These are phyloP conservation scores for Mrakia gelida DNA, from an alignment of 768 basidiomycete species.

Conservation along the genomic window DNA sequence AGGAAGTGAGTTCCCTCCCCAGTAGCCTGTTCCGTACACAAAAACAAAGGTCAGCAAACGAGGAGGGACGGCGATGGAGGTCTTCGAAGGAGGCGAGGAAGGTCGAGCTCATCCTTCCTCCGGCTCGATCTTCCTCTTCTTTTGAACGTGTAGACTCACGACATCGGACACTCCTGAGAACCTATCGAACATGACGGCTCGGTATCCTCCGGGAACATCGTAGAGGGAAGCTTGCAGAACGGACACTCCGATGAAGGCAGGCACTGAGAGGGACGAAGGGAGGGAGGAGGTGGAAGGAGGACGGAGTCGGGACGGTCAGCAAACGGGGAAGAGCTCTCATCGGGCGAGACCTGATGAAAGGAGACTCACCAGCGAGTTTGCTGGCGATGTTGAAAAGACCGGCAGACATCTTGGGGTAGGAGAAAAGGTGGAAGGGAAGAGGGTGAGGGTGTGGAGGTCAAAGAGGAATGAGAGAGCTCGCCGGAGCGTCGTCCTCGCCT, in stretches of 20 bases:
- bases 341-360: neutral
- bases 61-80: neutral
- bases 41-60: no score
- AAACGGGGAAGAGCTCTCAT: neutral
- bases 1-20: constrained; percentile 94
- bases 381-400: constrained; percentile 25
- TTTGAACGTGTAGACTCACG: constrained; percentile 49
- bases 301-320: neutral
- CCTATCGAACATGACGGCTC: constrained; percentile 97
- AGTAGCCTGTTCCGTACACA: constrained; percentile 56
- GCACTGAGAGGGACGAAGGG: constrained; percentile 6
- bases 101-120: constrained; percentile 9
- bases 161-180: constrained; percentile 83
- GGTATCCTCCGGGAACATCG: constrained; percentile 72
- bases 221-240: constrained; percentile 45
- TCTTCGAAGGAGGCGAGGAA: constrained; percentile 11
- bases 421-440: neutral
- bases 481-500: constrained; percentile 1
- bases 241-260: constrained; percentile 26
- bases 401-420: constrained; percentile 17
- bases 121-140: neutral
- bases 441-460: neutral
- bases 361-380: constrained; percentile 23
- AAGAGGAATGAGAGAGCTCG: neutral
- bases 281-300: neutral